A percentile compares a stretch with the other conserved stretches of the same genome.
These are phyloP conservation scores for Cordyceps militaris DNA, from an alignment of 2,329 filamentous ascomycete genomes.

Conservation along the genomic window DNA sequence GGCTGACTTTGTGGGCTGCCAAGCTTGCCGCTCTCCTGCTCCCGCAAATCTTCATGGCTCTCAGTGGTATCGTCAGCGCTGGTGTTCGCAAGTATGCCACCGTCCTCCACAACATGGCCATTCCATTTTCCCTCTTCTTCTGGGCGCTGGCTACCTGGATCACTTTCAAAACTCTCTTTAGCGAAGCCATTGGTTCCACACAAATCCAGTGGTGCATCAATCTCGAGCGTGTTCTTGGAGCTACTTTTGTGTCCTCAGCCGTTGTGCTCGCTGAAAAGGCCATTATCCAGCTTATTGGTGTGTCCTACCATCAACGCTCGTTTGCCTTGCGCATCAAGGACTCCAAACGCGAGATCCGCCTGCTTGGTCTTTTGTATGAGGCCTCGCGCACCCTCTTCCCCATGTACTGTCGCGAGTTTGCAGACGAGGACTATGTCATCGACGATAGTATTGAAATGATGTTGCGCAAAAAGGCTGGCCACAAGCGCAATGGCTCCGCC, in stretches of 20 bases:
- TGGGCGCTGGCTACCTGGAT: constrained; percentile 59
- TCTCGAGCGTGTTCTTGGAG: constrained; percentile 58
- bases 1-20: constrained; percentile 59
- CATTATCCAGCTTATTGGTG: constrained; percentile 74
- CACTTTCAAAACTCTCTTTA: constrained; percentile 52
- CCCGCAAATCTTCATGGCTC: constrained; percentile 59
- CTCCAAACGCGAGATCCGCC: constrained; percentile 77
- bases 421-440: constrained; percentile 86
- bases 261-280: constrained; percentile 71
- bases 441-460: constrained; percentile 72
- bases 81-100: constrained; percentile 65
- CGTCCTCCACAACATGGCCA: constrained; percentile 56
- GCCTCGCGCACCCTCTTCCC: constrained; percentile 85
- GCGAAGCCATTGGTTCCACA: constrained; percentile 20
- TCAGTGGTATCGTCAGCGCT: constrained; percentile 61
- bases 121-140: constrained; percentile 61
- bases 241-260: constrained; percentile 59
- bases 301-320: constrained; percentile 78
- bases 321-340: constrained; percentile 79
- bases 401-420: constrained; percentile 84
- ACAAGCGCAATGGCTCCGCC: constrained; percentile 49
- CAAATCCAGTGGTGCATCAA: constrained; percentile 47
- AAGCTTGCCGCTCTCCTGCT: constrained; percentile 57
- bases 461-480: constrained; percentile 48
- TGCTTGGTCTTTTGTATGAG: constrained; percentile 82